Base-by-base conservation (phyloP, 2,329 filamentous ascomycete species). In the Ilyonectria robusta region DNA sequence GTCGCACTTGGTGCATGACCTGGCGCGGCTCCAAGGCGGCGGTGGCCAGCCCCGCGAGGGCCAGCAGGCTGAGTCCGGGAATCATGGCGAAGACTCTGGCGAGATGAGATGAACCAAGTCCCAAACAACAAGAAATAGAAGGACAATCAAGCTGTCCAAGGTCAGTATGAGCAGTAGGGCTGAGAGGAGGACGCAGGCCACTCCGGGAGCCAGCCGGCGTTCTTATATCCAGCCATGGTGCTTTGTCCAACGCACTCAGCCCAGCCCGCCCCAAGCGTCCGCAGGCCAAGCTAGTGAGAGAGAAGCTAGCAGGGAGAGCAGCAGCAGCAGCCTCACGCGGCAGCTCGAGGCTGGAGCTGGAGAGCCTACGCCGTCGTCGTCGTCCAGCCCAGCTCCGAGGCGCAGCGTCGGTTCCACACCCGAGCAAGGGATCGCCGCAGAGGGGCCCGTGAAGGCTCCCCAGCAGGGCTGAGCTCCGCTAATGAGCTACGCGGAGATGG, bases 1-100 rank as follows among this genome's bases (percentile, higher is more conserved):
- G 19, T 4, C 61, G 56, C 6, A 59, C 68, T 40, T 69, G 61
- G 47, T 73, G 70, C 62, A 71, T 59, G n/a, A 75, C 35, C 48
- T 75, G 60, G 46, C 71, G 44, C 6, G 72, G 72, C 15, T 75
- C 73, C 8, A 75, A 63, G 50, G 69, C 69, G 35, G 70, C 62
- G 10, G 65, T 62, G 46, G 64, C 50, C 13, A 75, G 40, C 46
- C 73, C 72, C 0, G 54, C 66, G 6, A 76, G 64, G 66, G 70
- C 69, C 48, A 75, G n/a, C 29, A 76, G 21, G 31, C 66, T 55
- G 47, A 68, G 29, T 50, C 66, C 61, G 48, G 66, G 37, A 40
- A 71, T 64, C 73, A 76, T 75, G 50, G 48, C 64, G 35, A 37
- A 46, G n/a, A 33, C 29, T 29, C 23, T 17, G 19, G 19, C 10